Evolutionary conservation across 805 yeast species (phyloP).

Genomic region (Zygoascus biomembranicola): DNA sequence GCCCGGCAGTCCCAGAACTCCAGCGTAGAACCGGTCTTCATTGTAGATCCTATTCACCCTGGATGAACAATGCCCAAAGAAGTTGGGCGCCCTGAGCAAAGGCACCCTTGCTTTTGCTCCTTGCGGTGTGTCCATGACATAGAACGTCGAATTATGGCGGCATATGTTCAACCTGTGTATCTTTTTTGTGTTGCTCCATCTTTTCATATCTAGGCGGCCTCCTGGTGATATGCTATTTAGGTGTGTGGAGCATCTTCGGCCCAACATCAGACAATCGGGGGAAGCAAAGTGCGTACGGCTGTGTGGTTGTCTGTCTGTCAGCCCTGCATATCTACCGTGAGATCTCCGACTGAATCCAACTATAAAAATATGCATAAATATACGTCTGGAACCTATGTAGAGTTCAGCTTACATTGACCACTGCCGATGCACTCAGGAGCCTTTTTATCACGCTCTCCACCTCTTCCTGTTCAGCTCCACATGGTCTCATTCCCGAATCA

Average conservation of each 20-base stretch:
- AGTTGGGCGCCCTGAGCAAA: constrained; percentile 55
- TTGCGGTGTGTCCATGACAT: not conserved
- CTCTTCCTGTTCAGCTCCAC: not conserved
- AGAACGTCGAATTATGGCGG: constrained; percentile 6
- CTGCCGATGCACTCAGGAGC: not conserved
- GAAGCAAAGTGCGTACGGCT: too few species aligned
- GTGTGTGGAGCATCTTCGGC: too few species aligned
- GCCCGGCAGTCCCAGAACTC: constrained; percentile 43
- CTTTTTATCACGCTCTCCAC: not conserved
- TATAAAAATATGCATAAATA: too few species aligned
- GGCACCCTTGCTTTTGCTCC: constrained; percentile 40
- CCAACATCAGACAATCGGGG: too few species aligned
- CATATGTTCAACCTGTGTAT: not conserved
- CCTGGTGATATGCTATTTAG: too few species aligned
- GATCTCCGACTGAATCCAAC: too few species aligned
- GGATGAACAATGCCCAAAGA: constrained; percentile 70
- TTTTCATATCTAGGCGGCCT: not conserved
- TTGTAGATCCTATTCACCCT: constrained; percentile 70
- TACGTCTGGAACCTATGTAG: too few species aligned
- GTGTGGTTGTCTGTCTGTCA: too few species aligned
- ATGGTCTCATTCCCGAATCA: not conserved
- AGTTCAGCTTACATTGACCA: not conserved
- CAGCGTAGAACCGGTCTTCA: constrained; percentile 73
- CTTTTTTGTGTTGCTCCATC: not conserved
- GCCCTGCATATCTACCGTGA: too few species aligned